Conservation (phyloP, 345 rosid species). For the Citrus reticulata region DNA sequence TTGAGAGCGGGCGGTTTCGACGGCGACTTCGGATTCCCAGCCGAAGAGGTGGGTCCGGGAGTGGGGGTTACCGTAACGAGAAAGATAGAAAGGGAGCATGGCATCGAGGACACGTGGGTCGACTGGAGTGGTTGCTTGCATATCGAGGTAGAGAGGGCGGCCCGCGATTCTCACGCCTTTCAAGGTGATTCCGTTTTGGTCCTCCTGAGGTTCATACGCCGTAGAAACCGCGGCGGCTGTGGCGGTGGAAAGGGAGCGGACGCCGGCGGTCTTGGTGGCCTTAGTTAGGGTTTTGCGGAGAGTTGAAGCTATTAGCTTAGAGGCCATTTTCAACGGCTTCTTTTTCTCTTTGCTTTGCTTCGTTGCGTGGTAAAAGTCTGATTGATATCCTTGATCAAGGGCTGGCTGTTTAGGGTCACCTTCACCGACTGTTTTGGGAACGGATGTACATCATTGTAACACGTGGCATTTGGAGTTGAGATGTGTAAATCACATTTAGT, state of each 20-base stretch:
- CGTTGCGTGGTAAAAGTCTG: neutral
- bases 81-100: slow-evolving; percentile 67
- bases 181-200: slow-evolving; percentile 42
- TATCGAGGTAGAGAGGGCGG: slow-evolving; percentile 72
- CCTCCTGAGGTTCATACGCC: slow-evolving; percentile 24
- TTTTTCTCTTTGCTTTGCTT: neutral
- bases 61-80: slow-evolving; percentile 87
- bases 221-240: slow-evolving; percentile 13
- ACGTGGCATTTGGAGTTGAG: neutral
- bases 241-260: slow-evolving; percentile 33
- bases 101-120: slow-evolving; percentile 90
- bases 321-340: slow-evolving; percentile 38
- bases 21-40: slow-evolving; percentile 94
- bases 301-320: slow-evolving; percentile 46
- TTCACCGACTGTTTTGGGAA: neutral
- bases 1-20: slow-evolving; percentile 72
- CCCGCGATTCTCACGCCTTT: slow-evolving; percentile 71
- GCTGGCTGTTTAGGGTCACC: neutral
- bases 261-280: neutral
- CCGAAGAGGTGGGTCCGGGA: slow-evolving; percentile 95
- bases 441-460: neutral
- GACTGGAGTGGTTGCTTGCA: slow-evolving; percentile 86
- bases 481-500: neutral
- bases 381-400: neutral
- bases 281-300: slow-evolving; percentile 36